Evolutionary conservation across 768 basidiomycete species (phyloP).

Genomic region (Russula foetens): DNA sequence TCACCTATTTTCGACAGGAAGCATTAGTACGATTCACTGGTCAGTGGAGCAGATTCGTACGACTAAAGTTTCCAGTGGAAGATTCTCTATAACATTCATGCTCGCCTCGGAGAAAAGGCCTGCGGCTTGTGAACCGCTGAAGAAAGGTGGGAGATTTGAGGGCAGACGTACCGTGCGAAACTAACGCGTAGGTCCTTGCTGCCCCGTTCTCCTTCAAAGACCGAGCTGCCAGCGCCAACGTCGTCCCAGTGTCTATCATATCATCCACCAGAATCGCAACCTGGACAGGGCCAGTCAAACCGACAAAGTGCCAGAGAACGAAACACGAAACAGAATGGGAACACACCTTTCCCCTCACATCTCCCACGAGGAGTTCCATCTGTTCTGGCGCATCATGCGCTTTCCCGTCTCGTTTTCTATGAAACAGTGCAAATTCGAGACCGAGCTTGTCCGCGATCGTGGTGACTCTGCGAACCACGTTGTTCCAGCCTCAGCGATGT

Average conservation of each 20-base stretch:
- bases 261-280: constrained; percentile 95
- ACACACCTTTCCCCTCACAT: constrained; percentile 79
- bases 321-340: neutral
- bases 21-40: neutral
- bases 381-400: constrained; percentile 56
- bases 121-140: constrained; percentile 25
- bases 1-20: constrained; percentile 46
- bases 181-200: constrained; percentile 73
- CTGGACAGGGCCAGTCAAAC: constrained; percentile 30
- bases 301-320: neutral
- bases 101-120: constrained; percentile 76
- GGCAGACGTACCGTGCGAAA: constrained; percentile 75
- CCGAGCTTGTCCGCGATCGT: constrained; percentile 93
- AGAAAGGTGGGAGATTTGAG: neutral
- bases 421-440: constrained; percentile 92
- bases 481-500: neutral
- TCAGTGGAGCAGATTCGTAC: constrained; percentile 37
- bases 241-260: constrained; percentile 94
- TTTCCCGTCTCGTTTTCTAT: constrained; percentile 77
- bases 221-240: constrained; percentile 75
- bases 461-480: constrained; percentile 55
- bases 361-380: constrained; percentile 93
- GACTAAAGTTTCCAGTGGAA: constrained; percentile 82
- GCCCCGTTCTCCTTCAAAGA: constrained; percentile 90
- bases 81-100: constrained; percentile 53